Conservation (phyloP, 306 rosid genomes). For the Betula pendula region DNA sequence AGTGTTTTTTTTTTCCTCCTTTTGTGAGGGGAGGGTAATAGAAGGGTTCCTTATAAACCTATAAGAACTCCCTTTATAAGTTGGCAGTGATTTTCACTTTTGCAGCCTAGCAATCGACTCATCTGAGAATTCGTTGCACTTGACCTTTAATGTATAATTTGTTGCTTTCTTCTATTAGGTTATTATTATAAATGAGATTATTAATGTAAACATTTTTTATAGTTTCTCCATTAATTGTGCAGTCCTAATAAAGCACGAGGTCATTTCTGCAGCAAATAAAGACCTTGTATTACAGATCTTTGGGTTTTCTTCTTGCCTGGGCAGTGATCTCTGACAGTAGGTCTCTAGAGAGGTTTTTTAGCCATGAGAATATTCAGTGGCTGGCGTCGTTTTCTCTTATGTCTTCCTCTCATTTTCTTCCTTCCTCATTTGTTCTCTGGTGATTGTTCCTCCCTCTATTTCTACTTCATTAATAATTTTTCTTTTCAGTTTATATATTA, state of each 20-base stretch:
- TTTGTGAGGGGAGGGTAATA: background rate
- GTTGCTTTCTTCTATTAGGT: background rate
- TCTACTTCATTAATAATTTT: background rate
- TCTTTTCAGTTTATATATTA: constrained; percentile 14
- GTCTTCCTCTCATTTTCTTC: constrained; percentile 67
- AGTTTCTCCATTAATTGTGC: background rate
- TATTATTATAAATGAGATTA: background rate
- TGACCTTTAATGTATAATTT: background rate
- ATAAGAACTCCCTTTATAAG: background rate
- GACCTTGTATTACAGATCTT: background rate
- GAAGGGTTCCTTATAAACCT: background rate
- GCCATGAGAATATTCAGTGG: constrained; percentile 62
- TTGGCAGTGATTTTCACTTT: background rate
- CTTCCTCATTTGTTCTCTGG: constrained; percentile 65
- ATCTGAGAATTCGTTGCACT: background rate
- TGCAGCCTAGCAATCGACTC: background rate
- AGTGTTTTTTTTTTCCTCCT: no score
- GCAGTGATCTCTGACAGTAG: constrained; percentile 21
- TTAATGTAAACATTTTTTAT: background rate
- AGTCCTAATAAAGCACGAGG: background rate
- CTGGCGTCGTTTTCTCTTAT: constrained; percentile 61
- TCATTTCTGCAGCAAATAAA: background rate
- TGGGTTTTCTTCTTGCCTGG: constrained; percentile 8
- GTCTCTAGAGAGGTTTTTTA: background rate
- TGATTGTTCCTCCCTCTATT: constrained; percentile 23